A percentile compares a stretch with the other conserved stretches of the same genome.
These are phyloP conservation scores for Asterionellopsis glacialis DNA, from an alignment of 108 stramenopile genomes.

Conservation along the genomic window DNA sequence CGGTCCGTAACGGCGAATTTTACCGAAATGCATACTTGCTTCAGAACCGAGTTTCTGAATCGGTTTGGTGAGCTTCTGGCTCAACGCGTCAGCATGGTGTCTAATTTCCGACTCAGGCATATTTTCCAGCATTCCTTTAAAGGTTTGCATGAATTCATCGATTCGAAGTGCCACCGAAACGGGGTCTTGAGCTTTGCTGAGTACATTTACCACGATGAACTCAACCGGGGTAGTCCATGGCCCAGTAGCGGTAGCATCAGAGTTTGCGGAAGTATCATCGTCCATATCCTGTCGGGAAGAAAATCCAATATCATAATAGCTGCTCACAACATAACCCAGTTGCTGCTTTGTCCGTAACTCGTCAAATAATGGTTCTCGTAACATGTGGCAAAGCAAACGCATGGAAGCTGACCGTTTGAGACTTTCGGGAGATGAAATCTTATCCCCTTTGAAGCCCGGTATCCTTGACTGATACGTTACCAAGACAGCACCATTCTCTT, in stretches of 20 bases:
- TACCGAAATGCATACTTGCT: constrained; percentile 44
- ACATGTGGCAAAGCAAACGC: constrained; percentile 67
- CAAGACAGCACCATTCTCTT: constrained; percentile 76
- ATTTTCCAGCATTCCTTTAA: constrained; percentile 42
- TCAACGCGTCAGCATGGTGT: constrained; percentile 55
- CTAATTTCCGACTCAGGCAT: constrained; percentile 71
- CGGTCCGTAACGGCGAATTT: constrained; percentile 66
- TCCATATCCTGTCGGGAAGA: constrained; percentile 24
- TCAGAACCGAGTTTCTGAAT: constrained; percentile 70
- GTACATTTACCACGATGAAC: constrained; percentile 58
- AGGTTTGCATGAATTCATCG: constrained; percentile 70
- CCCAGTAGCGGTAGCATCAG: constrained; percentile 4
- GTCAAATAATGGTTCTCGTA: constrained; percentile 83
- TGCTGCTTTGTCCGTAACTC: constrained; percentile 80
- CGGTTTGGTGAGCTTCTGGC: constrained; percentile 68
- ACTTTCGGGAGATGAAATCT: constrained; percentile 52
- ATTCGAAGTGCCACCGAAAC: constrained; percentile 62
- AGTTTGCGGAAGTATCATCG: neutral
- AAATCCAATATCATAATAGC: constrained; percentile 62
- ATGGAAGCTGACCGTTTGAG: constrained; percentile 63
- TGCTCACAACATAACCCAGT: constrained; percentile 73
- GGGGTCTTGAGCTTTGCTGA: constrained; percentile 69
- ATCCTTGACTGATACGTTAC: constrained; percentile 69
- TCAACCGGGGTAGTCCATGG: constrained; percentile 57
- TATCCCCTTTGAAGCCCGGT: constrained; percentile 61